phyloP scores from a whole-genome alignment of 2,329 filamentous ascomycete species.

The Penicillium paneum region DNA sequence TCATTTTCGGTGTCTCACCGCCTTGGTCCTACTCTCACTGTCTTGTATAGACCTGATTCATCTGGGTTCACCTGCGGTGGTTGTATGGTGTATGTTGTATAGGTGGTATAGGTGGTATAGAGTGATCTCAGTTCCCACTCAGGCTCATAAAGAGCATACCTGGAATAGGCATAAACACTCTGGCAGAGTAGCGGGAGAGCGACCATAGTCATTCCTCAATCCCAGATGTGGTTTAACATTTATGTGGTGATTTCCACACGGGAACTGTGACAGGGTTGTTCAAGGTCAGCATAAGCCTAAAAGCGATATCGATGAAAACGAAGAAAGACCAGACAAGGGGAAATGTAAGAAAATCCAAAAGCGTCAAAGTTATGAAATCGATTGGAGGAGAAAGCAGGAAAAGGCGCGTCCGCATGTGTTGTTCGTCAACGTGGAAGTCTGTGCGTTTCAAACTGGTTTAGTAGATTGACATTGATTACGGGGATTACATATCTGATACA shows the following conservation, averaged over 20 bases:
- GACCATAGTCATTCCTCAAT: background rate
- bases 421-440: slow-evolving; percentile 9
- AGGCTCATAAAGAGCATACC: background rate
- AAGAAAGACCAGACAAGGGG: background rate
- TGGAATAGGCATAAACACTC: background rate
- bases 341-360: background rate
- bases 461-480: too few species aligned
- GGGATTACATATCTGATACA: too few species aligned
- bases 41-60: background rate
- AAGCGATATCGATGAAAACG: background rate
- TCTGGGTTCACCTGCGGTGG: background rate
- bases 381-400: slow-evolving; percentile 14
- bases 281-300: background rate
- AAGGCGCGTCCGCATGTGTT: slow-evolving; percentile 10
- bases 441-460: background rate
- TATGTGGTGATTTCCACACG: background rate
- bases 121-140: background rate
- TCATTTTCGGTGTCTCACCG: slow-evolving; percentile 10
- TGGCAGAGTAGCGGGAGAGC: background rate
- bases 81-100: background rate
- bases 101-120: too few species aligned
- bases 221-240: background rate
- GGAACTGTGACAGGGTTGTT: background rate
- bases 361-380: slow-evolving; percentile 4
- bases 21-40: background rate